Evolutionary conservation across 345 rosid species (phyloP), one percentile per base, ranked within the genome.

Genomic region (Eucalyptus albens): DNA sequence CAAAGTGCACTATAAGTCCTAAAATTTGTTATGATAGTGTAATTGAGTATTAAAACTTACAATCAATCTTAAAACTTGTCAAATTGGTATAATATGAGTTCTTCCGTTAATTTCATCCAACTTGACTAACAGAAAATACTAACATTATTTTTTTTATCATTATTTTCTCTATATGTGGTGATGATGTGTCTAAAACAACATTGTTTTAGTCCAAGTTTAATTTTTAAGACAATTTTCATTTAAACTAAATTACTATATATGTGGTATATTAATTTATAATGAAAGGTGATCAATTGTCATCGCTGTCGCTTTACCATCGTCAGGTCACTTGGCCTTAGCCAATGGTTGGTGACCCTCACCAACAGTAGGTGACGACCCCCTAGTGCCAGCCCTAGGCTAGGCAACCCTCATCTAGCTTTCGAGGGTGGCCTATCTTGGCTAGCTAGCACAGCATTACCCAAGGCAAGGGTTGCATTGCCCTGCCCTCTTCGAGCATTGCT

Each of bases 281-380:
- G 62, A 56, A 24, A 56, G 29, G 62, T 24, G 62, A 56, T 56
- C 13, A 56, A 9, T 6, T 10, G 1, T 56, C 62, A 24, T 56
- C 0, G 2, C 3, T 56, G 0, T 56, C 1, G 0, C 12, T 1
- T 13, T 13, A 22, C 62, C 12, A 21, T 56, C 0, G 1, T 56
- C 0, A 0, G 1, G 62, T 56, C 5, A 0, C 62, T 56, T 22
- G 62, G 62, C 29, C 27, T 24, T 0, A 56, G 29, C 62, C 29
- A 55, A 55, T 22, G 3, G 27, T 56, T 5, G 6, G 9, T 22
- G 27, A 56, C 14, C 62, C 62, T 56, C 62, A 56, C 6, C 1
- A 1, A 24, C 6, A 4, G 3, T 56, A 22, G 1, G 27, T 22
- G 31, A 53, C 0, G 1, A 4, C 59, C 59, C 59, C 24, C 10